Evolutionary conservation across 495 filamentous ascomycete genomes (phyloP), one percentile per base, ranked within the genome.

Genomic region (Bombardia bombarda): DNA sequence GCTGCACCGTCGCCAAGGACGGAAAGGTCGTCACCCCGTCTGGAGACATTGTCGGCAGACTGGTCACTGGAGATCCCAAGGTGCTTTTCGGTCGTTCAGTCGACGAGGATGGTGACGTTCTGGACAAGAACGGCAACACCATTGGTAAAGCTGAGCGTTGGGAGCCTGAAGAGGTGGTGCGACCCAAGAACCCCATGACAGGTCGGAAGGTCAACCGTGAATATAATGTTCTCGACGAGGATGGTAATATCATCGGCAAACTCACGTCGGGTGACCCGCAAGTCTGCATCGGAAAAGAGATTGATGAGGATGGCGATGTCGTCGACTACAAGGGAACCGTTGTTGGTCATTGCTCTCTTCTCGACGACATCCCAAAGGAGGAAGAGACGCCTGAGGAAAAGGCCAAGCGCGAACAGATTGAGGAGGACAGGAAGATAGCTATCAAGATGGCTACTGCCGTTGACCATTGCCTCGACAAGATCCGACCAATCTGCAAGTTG

Each of bases 251-350:
- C 38, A 80, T 92, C 50, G 87, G 84, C 42, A 82, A 81, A 56
- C 69, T 94, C 31, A 90, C 86, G 5, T 74, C 75, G 5, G 87
- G 87, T 38, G 74, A 88, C 34, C 67, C 88, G 30, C 71, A 68
- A 10, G 73, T 79, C 22, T 82, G 86, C 34, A 65, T 80, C 17
- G 87, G 87, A 33, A 84, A 87, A 59, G 76, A 82, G 52, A 83
- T 94, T 40, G 87, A 94, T 54, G 86, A 90, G 45, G 84, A 90
- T 46, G 87, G 86, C 28, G 86, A 87, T 56, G 86, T 94, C 7
- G 66, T 90, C 43, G 85, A 93, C 62, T 75, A 78, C 46, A 87
- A 93, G 54, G 86, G 84, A 51, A 85, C 84, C 51, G 80, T 78
- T 46, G 62, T 94, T 25, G 87, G 87, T 18, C 86, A 92, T 55